phyloP scores from a whole-genome alignment of 2,329 filamentous ascomycete genomes.

The Fusarium decemcellulare region DNA sequence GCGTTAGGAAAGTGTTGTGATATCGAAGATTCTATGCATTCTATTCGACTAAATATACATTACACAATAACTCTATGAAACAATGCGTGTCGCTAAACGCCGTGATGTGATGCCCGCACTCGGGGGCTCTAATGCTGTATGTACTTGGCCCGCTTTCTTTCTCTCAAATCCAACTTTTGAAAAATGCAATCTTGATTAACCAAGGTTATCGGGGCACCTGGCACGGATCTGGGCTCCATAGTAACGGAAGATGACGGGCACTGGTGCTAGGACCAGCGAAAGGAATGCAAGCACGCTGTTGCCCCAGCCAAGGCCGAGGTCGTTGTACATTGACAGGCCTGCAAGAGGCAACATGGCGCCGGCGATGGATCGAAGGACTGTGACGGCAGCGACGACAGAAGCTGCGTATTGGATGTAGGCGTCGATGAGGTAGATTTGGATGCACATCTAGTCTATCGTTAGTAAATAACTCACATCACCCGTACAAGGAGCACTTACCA shows the following conservation, averaged over 20 bases:
- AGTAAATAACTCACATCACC: background rate
- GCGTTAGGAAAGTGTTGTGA: too few species aligned
- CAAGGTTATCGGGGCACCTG: slow-evolving; percentile 41
- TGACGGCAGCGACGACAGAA: slow-evolving; percentile 49
- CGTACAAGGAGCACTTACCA: slow-evolving; percentile 46
- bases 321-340: slow-evolving; percentile 59
- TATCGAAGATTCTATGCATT: background rate
- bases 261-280: slow-evolving; percentile 44
- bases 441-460: slow-evolving; percentile 39
- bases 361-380: slow-evolving; percentile 66
- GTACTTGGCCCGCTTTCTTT: background rate
- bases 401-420: slow-evolving; percentile 49
- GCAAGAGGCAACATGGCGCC: slow-evolving; percentile 75
- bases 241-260: slow-evolving; percentile 38
- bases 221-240: slow-evolving; percentile 43
- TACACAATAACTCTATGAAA: slow-evolving; percentile 6
- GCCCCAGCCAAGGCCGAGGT: slow-evolving; percentile 63
- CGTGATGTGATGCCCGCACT: background rate
- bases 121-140: background rate
- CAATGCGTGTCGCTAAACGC: background rate
- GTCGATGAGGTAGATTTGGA: slow-evolving; percentile 56
- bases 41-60: background rate
- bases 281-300: slow-evolving; percentile 63
- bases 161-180: background rate
- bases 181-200: background rate